A percentile compares a stretch with the other conserved stretches of the same genome.
These are phyloP conservation scores for Apiospora pterosperma DNA, from an alignment of 2,329 filamentous ascomycete species.

Conservation along the genomic window DNA sequence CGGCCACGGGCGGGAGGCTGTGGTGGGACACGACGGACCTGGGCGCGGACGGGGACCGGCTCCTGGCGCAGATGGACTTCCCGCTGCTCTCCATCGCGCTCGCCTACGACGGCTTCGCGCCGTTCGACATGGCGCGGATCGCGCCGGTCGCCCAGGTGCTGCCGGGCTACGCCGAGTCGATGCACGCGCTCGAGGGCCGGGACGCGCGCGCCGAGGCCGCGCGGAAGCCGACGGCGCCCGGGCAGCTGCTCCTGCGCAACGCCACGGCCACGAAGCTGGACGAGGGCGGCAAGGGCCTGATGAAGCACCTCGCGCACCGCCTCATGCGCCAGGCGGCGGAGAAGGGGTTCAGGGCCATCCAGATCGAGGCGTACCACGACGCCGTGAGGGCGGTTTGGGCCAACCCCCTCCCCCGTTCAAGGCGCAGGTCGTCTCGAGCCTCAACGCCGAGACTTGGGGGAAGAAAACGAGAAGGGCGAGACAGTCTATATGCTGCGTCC, in stretches of 20 bases:
- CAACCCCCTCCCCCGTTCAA: constrained; percentile 22
- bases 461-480: constrained; percentile 10
- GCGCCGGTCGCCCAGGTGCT: constrained; percentile 6
- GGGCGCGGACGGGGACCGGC: constrained; percentile 9
- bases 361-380: constrained; percentile 21
- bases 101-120: constrained; percentile 20
- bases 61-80: constrained; percentile 29
- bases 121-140: constrained; percentile 11
- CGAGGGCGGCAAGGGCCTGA: constrained; percentile 22
- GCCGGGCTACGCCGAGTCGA: constrained; percentile 6
- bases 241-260: constrained; percentile 22
- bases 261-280: constrained; percentile 23
- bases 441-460: constrained; percentile 11
- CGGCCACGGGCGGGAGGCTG: constrained; percentile 18
- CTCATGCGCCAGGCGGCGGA: constrained; percentile 18
- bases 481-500: constrained; percentile 10
- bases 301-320: constrained; percentile 18
- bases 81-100: constrained; percentile 27
- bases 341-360: constrained; percentile 21
- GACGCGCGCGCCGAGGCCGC: constrained; percentile 21
- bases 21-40: constrained; percentile 21
- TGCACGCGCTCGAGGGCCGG: background rate
- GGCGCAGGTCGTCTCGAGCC: constrained; percentile 9
- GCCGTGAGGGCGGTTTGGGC: constrained; percentile 23
- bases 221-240: constrained; percentile 20